phyloP scores from a whole-genome alignment of 345 rosid genomes.

The Clarkia xantiana region DNA sequence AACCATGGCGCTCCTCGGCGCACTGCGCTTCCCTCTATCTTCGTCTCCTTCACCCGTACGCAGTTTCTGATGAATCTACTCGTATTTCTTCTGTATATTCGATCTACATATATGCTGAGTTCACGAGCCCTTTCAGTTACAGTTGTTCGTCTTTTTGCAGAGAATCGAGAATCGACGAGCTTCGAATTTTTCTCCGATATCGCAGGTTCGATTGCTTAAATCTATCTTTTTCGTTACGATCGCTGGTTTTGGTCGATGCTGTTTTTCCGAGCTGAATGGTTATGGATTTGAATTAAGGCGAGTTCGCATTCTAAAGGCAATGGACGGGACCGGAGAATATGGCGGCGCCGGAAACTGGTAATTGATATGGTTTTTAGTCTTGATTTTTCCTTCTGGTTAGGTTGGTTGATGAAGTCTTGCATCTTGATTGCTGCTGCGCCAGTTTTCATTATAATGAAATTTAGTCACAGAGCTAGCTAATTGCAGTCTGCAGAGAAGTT shows the following conservation, averaged over 20 bases:
- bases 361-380: neutral
- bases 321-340: constrained; percentile 38
- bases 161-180: constrained; percentile 13
- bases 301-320: constrained; percentile 23
- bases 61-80: neutral
- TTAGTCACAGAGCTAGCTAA: too few relatives aligned
- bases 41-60: constrained; percentile 1
- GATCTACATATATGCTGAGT: neutral
- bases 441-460: too few relatives aligned
- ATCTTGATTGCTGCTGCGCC: neutral
- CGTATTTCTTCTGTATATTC: too few relatives aligned
- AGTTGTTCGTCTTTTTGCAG: constrained; percentile 13
- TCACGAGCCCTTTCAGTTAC: neutral
- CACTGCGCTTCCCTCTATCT: constrained; percentile 1
- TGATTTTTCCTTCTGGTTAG: neutral
- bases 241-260: too few relatives aligned
- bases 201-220: constrained; percentile 18
- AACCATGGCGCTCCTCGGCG: neutral
- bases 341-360: constrained; percentile 80
- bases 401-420: neutral
- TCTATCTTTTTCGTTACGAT: neutral
- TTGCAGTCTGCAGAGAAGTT: too few relatives aligned
- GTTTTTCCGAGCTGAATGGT: neutral
- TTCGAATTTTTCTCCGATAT: constrained; percentile 6
- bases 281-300: constrained; percentile 14